Evolutionary conservation across 2,329 filamentous ascomycete genomes (phyloP).

Genomic region (Salinomyces thailandicus): DNA sequence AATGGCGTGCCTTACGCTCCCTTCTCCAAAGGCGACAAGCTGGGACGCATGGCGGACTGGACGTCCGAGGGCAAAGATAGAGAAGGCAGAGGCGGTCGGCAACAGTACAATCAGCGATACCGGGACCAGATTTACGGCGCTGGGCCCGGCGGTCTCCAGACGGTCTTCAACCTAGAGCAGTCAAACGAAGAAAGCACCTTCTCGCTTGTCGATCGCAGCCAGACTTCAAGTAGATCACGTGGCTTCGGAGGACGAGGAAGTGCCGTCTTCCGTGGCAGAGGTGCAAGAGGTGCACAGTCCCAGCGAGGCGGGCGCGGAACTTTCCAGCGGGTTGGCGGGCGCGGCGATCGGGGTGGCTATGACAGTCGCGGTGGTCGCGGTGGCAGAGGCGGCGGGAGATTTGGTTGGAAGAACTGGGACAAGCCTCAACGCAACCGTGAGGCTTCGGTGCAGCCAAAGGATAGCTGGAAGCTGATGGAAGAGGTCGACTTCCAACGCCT

Average conservation of each 20-base stretch:
- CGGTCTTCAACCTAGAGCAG: slow-evolving; percentile 70
- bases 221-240: slow-evolving; percentile 73
- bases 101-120: slow-evolving; percentile 87
- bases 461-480: slow-evolving; percentile 90
- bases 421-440: slow-evolving; percentile 95
- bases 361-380: slow-evolving; percentile 61
- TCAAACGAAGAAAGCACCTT: slow-evolving; percentile 96
- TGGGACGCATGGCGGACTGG: slow-evolving; percentile 99
- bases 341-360: slow-evolving; percentile 59
- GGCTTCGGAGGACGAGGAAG: slow-evolving; percentile 76
- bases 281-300: slow-evolving; percentile 57
- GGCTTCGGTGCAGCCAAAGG: slow-evolving; percentile 89
- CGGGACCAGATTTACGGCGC: slow-evolving; percentile 96
- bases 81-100: slow-evolving; percentile 63
- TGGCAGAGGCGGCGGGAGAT: slow-evolving; percentile 69
- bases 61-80: slow-evolving; percentile 73
- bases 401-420: slow-evolving; percentile 98
- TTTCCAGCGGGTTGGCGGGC: slow-evolving; percentile 60
- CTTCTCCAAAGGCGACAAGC: slow-evolving; percentile 96
- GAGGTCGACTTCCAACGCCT: slow-evolving; percentile 98
- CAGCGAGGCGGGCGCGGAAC: slow-evolving; percentile 61
- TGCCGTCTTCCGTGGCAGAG: slow-evolving; percentile 66
- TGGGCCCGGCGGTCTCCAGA: slow-evolving; percentile 51
- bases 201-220: slow-evolving; percentile 92
- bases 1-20: slow-evolving; percentile 94